Evolutionary conservation across 176 grass and related monocot genomes (phyloP).

Genomic region (Chrysopogon serrulatus): DNA sequence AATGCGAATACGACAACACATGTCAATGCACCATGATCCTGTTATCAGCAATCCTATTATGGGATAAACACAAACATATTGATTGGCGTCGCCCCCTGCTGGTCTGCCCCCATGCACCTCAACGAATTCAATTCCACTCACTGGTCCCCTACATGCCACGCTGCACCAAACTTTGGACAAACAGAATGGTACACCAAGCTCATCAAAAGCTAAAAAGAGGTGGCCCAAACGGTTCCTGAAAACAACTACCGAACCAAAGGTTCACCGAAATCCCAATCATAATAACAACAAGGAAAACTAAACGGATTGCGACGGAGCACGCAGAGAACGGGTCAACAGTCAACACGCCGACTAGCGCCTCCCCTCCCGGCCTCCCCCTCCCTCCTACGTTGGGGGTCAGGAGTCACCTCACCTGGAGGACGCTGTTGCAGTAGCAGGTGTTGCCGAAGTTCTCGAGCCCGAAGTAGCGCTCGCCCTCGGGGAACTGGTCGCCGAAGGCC

Average conservation of each 20-base stretch:
- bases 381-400: not conserved
- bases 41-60: not conserved
- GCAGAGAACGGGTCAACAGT: constrained; percentile 1
- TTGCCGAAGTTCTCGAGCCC: constrained; percentile 98
- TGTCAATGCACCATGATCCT: not conserved
- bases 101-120: not conserved
- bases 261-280: not conserved
- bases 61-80: not conserved
- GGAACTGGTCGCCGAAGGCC: constrained; percentile 89
- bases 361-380: not conserved
- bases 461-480: constrained; percentile 93
- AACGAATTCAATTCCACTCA: not conserved
- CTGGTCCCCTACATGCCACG: not conserved
- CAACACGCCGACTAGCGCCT: not conserved
- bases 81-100: not conserved
- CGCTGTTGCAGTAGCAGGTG: constrained; percentile 99
- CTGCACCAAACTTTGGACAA: not conserved
- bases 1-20: not conserved
- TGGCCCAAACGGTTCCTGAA: not conserved
- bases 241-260: not conserved
- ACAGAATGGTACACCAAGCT: no score
- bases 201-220: not conserved
- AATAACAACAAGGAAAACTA: not conserved
- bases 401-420: constrained; percentile 62
- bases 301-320: not conserved